Evolutionary conservation across 176 grass and related monocot species (phyloP).

Genomic region (Oryza nivara): DNA sequence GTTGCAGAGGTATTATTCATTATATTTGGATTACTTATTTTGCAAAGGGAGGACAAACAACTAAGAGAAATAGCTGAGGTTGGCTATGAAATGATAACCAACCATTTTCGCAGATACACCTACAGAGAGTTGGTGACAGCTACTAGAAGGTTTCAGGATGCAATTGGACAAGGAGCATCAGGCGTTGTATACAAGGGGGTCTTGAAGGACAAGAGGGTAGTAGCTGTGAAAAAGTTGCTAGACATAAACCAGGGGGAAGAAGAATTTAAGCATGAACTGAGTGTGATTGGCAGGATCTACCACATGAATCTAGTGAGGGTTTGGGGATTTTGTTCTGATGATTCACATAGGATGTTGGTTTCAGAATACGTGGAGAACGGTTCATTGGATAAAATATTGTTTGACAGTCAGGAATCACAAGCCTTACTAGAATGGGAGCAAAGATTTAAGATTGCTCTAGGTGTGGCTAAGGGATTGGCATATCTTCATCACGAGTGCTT

Average conservation of each 20-base stretch:
- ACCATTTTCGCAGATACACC: conserved; percentile 44
- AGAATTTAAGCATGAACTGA: too few species aligned
- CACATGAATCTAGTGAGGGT: too few species aligned
- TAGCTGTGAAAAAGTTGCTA: too few species aligned
- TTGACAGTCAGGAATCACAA: neutral
- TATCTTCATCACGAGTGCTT: conserved; percentile 39
- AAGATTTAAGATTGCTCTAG: conserved; percentile 22
- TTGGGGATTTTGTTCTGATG: conserved; percentile 18
- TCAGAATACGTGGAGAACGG: conserved; percentile 39
- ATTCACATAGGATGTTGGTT: conserved; percentile 39
- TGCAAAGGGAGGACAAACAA: conserved; percentile 23
- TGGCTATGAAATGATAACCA: conserved; percentile 42
- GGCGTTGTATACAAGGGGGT: too few species aligned
- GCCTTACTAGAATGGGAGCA: conserved; percentile 29
- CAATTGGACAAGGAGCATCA: too few species aligned
- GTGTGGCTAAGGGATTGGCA: conserved; percentile 36
- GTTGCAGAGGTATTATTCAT: conserved; percentile 30
- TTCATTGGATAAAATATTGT: conserved; percentile 31
- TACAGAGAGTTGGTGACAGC: conserved; percentile 29
- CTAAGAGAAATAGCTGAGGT: conserved; percentile 31
- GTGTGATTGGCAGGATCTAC: too few species aligned
- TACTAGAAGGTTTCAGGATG: conserved; percentile 32
- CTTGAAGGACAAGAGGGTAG: too few species aligned
- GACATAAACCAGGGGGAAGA: too few species aligned
- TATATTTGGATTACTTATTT: conserved; percentile 32